Conservation (phyloP, 1,284 basidiomycete species). For the Trichosporon asahii region DNA sequence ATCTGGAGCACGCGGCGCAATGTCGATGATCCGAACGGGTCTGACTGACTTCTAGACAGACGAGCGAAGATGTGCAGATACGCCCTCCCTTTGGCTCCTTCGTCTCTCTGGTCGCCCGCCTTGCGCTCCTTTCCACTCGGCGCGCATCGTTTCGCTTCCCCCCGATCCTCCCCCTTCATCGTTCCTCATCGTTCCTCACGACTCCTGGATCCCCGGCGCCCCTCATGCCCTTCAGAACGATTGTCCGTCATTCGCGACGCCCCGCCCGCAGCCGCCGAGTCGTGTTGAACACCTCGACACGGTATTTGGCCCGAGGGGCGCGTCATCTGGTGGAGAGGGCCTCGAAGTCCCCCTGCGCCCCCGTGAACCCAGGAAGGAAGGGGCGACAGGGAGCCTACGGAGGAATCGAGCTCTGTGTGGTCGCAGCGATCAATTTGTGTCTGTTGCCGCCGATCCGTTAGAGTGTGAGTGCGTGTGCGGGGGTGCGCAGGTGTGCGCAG, state of each 20-base stretch:
- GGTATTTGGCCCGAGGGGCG: neutral
- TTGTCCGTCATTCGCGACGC: neutral
- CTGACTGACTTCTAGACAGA: neutral
- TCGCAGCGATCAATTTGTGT: constrained; percentile 1
- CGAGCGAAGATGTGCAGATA: neutral
- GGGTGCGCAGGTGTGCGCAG: neutral
- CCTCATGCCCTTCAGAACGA: neutral
- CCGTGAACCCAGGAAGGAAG: neutral
- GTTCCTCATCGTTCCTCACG: neutral
- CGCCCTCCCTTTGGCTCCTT: neutral
- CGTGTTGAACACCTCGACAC: neutral
- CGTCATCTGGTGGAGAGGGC: neutral
- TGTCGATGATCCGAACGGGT: too few species aligned
- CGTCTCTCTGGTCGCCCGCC: neutral
- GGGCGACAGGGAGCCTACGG: neutral
- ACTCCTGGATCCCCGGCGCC: neutral
- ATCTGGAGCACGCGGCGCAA: too few species aligned
- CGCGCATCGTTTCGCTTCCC: neutral
- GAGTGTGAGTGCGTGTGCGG: neutral
- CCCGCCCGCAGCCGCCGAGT: neutral
- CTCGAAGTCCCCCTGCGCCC: neutral
- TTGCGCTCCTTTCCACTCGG: constrained; percentile 2
- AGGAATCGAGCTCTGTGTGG: neutral
- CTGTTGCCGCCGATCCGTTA: neutral
- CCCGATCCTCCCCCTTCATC: neutral